Conservation (phyloP, 2,329 filamentous ascomycete genomes). For the Domatiomyces catenatus region DNA sequence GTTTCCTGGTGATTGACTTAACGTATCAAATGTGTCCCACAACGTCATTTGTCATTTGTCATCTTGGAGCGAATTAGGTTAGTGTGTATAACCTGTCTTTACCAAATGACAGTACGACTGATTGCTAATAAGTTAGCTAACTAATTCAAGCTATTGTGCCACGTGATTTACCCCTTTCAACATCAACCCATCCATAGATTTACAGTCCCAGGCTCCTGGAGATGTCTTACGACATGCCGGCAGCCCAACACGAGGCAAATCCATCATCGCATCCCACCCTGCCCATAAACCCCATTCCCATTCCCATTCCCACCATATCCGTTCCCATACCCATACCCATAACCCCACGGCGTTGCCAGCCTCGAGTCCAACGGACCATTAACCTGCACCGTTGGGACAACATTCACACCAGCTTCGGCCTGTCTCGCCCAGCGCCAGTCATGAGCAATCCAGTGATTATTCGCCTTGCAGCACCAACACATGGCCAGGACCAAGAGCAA, state of each 20-base stretch:
- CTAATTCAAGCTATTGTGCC: no score
- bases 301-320: slow-evolving; percentile 1
- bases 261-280: background rate
- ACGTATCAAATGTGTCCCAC: no score
- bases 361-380: slow-evolving; percentile 3
- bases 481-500: slow-evolving; percentile 15
- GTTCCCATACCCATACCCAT: background rate
- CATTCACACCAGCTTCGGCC: background rate
- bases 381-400: slow-evolving; percentile 6
- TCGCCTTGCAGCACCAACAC: slow-evolving; percentile 7
- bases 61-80: no score
- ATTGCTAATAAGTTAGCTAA: no score
- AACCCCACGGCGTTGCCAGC: background rate
- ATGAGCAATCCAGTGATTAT: slow-evolving; percentile 14
- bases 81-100: no score
- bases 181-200: no score
- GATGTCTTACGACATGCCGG: background rate
- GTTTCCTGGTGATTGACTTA: background rate
- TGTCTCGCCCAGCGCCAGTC: slow-evolving; percentile 3
- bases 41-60: background rate
- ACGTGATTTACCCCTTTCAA: no score
- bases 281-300: slow-evolving; percentile 2
- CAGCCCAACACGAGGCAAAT: no score
- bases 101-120: no score
- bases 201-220: no score